Conservation (phyloP, 2,329 filamentous ascomycete species). For the Stemphylium vesicarium region DNA sequence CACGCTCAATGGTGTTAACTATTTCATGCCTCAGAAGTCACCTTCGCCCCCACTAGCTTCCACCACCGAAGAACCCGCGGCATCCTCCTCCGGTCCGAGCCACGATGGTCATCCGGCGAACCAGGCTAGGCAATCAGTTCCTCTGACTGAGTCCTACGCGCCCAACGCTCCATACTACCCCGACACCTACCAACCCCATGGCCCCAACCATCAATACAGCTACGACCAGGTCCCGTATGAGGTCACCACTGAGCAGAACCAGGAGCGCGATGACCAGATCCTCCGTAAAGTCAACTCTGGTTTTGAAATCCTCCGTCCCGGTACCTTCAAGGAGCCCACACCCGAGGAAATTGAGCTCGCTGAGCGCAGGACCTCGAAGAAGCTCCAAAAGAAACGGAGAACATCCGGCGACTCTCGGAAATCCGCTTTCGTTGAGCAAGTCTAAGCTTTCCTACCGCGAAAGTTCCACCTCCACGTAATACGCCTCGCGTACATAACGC, state of each 20-base stretch:
- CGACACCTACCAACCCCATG: constrained; percentile 46
- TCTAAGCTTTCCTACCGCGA: constrained; percentile 33
- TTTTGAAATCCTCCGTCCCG: constrained; percentile 50
- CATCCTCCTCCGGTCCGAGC: constrained; percentile 18
- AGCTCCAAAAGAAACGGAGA: constrained; percentile 53
- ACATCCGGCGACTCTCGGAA: constrained; percentile 38
- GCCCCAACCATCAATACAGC: constrained; percentile 45
- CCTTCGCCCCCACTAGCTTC: constrained; percentile 42
- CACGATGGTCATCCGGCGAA: constrained; percentile 35
- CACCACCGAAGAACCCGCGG: constrained; percentile 20
- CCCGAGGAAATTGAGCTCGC: constrained; percentile 38
- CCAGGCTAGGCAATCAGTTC: constrained; percentile 40
- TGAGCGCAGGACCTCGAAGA: constrained; percentile 48
- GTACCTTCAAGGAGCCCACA: constrained; percentile 45
- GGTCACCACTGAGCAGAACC: constrained; percentile 37
- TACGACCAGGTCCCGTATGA: constrained; percentile 43
- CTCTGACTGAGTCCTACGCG: constrained; percentile 47
- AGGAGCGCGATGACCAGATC: constrained; percentile 42
- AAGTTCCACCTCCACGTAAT: constrained; percentile 13
- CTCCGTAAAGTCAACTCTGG: constrained; percentile 52
- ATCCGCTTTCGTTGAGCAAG: constrained; percentile 48
- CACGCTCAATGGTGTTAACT: constrained; percentile 46
- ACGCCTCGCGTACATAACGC: constrained; percentile 27
- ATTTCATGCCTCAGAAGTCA: constrained; percentile 47
- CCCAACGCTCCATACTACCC: constrained; percentile 41